Percentiles rank a stretch among this genome's conserved stretches.
These are phyloP conservation scores for Penicillium egyptiacum DNA, from an alignment of 495 filamentous ascomycete species.

Conservation along the genomic window DNA sequence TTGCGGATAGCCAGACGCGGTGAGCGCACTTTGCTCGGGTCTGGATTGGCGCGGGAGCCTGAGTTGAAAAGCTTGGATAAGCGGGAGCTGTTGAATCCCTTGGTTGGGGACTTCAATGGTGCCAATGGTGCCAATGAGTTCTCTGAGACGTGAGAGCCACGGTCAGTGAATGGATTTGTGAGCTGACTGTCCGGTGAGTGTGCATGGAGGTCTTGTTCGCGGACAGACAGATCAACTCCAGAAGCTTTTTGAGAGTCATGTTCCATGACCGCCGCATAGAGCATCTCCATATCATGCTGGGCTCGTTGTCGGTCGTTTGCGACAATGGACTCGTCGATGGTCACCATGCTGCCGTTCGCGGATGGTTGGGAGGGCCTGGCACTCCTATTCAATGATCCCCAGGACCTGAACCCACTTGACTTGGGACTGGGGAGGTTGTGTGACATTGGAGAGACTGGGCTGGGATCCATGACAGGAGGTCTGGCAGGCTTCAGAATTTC, in stretches of 20 bases:
- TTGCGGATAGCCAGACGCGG: constrained; percentile 55
- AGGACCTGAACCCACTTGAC: constrained; percentile 40
- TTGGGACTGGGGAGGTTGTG: constrained; percentile 43
- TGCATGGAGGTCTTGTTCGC: constrained; percentile 25
- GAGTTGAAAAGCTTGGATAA: constrained; percentile 54
- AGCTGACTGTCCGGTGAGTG: constrained; percentile 38
- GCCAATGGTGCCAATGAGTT: constrained; percentile 14
- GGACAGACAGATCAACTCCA: constrained; percentile 18
- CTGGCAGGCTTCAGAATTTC: constrained; percentile 63
- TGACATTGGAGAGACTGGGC: constrained; percentile 45
- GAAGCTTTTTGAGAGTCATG: constrained; percentile 71
- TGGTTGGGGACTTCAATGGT: constrained; percentile 30
- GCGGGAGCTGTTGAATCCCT: constrained; percentile 32
- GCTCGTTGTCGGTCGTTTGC: constrained; percentile 68
- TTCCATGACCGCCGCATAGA: constrained; percentile 90
- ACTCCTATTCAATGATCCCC: constrained; percentile 41
- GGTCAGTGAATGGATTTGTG: constrained; percentile 44
- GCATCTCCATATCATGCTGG: constrained; percentile 79
- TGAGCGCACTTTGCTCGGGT: constrained; percentile 48
- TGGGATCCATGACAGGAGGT: constrained; percentile 48
- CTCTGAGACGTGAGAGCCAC: constrained; percentile 24
- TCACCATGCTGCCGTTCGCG: constrained; percentile 52
- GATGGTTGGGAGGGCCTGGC: constrained; percentile 38
- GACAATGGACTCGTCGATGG: constrained; percentile 74
- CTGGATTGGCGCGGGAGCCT: constrained; percentile 56